These are phyloP conservation scores for Dactylellina leptospora DNA, from an alignment of 2,329 filamentous ascomycete species.

Conservation along the genomic window DNA sequence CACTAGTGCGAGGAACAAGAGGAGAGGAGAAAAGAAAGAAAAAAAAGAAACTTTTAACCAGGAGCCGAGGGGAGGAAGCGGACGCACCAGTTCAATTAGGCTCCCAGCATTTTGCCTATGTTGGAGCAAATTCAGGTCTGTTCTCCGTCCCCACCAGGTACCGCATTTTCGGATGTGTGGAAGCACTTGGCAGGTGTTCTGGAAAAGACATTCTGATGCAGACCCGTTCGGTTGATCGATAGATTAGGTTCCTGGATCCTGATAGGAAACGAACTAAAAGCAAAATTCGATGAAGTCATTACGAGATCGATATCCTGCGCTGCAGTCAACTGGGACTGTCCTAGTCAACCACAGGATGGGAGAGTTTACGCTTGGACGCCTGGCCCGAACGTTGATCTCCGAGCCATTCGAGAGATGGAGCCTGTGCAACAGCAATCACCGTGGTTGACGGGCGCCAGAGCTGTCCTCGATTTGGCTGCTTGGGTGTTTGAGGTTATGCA, in stretches of 20 bases:
- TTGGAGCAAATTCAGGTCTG: constrained; percentile 45
- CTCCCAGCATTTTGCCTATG: constrained; percentile 54
- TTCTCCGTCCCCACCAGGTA: constrained; percentile 44
- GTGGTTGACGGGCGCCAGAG: constrained; percentile 6
- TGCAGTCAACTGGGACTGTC: too few relatives aligned
- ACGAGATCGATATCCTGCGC: constrained; percentile 17
- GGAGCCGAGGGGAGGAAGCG: constrained; percentile 53
- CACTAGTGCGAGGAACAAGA: too few relatives aligned
- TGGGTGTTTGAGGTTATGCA: constrained; percentile 52
- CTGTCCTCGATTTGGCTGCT: constrained; percentile 41
- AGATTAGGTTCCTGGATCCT: constrained; percentile 11
- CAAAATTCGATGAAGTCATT: constrained; percentile 34
- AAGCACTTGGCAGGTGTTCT: constrained; percentile 51
- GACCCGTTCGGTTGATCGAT: constrained; percentile 15
- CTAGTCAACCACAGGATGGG: not conserved
- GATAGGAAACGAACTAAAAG: constrained; percentile 10
- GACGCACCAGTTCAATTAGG: constrained; percentile 53
- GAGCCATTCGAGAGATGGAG: not conserved
- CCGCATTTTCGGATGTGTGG: constrained; percentile 48
- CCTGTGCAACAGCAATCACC: constrained; percentile 25
- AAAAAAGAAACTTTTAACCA: constrained; percentile 53
- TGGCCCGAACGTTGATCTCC: constrained; percentile 21
- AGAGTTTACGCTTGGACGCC: constrained; percentile 26
- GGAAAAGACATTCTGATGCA: constrained; percentile 37
- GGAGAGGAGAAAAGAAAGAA: too few relatives aligned